phyloP scores from a whole-genome alignment of 768 basidiomycete species.

The Pleurotus cornucopiae region DNA sequence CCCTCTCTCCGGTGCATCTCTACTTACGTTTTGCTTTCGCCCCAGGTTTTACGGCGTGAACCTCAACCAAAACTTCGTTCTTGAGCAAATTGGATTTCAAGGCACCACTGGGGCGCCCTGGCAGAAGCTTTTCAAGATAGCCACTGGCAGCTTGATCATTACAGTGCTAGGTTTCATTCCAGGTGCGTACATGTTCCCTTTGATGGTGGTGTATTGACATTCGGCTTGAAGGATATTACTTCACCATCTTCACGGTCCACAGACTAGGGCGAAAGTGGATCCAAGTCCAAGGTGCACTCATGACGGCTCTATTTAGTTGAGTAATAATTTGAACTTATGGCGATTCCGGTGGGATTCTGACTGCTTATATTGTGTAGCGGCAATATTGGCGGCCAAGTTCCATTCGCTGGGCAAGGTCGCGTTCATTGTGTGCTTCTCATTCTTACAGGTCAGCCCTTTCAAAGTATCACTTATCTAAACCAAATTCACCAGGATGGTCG shows the following conservation, averaged over 20 bases:
- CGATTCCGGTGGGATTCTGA: no score
- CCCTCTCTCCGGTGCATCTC: conserved; percentile 63
- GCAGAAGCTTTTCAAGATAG: conserved; percentile 48
- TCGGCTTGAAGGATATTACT: conserved; percentile 28
- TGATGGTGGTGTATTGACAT: no score
- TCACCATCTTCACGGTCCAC: conserved; percentile 67
- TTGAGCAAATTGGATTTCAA: conserved; percentile 49
- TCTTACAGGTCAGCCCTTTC: conserved; percentile 45
- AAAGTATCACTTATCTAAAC: neutral
- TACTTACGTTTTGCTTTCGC: conserved; percentile 42
- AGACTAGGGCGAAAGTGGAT: conserved; percentile 71
- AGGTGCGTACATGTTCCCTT: conserved; percentile 27
- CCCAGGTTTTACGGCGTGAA: conserved; percentile 63
- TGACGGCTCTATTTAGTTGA: conserved; percentile 60
- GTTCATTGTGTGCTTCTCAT: conserved; percentile 70
- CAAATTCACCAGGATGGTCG: neutral
- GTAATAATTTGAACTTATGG: conserved; percentile 13
- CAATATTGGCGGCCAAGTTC: conserved; percentile 66
- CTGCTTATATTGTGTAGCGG: conserved; percentile 34
- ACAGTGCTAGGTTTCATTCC: conserved; percentile 71
- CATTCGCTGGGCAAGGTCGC: conserved; percentile 45
- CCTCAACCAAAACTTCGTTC: conserved; percentile 56
- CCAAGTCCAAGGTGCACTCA: conserved; percentile 71
- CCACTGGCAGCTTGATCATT: conserved; percentile 51
- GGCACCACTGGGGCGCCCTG: conserved; percentile 42